Evolutionary conservation across 2,329 filamentous ascomycete genomes (phyloP).

Genomic region (Juglanconis oblonga): DNA sequence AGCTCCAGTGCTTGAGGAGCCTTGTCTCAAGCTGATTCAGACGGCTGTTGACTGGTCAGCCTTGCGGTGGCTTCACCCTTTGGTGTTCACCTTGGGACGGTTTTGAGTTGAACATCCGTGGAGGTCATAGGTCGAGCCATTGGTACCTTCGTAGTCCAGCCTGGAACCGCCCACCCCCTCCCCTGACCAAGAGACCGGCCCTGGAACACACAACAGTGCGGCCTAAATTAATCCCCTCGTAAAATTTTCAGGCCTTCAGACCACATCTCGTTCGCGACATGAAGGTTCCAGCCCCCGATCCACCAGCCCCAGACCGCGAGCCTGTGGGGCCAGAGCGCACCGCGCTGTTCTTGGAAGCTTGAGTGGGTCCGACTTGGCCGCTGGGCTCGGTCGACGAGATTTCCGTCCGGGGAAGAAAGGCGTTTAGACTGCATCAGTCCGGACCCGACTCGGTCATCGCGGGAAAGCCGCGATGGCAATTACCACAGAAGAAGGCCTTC

Average conservation of each 20-base stretch:
- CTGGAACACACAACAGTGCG: slow-evolving; percentile 2
- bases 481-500: neutral
- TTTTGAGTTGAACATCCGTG: no score
- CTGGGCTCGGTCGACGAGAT: slow-evolving; percentile 18
- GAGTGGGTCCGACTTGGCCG: slow-evolving; percentile 11
- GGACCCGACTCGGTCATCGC: slow-evolving; percentile 11
- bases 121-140: no score
- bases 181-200: neutral
- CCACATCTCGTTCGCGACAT: slow-evolving; percentile 2
- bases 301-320: neutral
- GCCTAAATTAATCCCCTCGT: slow-evolving; percentile 10
- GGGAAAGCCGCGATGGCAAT: slow-evolving; percentile 1
- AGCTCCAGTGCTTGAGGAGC: neutral
- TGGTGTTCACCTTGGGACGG: no score
- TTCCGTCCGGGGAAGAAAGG: slow-evolving; percentile 21
- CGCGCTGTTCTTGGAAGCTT: slow-evolving; percentile 18
- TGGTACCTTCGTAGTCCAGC: neutral
- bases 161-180: neutral
- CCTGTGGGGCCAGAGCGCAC: neutral
- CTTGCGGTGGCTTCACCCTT: neutral
- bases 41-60: slow-evolving; percentile 12
- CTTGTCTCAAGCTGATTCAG: slow-evolving; percentile 10
- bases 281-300: neutral
- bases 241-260: slow-evolving; percentile 17
- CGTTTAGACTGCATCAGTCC: slow-evolving; percentile 18